phyloP scores from a whole-genome alignment of 148 eudicot genomes.

The Chenopodium suecicum region DNA sequence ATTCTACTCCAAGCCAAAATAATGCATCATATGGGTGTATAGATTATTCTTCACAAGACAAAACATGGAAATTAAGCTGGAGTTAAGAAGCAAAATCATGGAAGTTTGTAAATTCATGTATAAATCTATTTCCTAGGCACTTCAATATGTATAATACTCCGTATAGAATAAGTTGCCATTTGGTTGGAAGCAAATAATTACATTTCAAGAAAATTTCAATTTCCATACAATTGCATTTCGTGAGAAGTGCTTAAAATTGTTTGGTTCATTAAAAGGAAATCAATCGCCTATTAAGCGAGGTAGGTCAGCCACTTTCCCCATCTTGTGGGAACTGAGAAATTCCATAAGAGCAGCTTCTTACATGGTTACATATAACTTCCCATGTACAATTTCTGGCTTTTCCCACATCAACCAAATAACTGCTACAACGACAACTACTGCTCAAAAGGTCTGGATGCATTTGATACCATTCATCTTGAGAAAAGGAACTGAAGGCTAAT shows the following conservation, averaged over 20 bases:
- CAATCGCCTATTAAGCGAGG: not conserved
- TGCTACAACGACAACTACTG: not conserved
- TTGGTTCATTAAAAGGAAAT: not conserved
- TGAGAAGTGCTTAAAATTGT: not conserved
- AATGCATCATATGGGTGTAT: not conserved
- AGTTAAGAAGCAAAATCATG: not conserved
- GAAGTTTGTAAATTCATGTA: not conserved
- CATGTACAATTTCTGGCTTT: not conserved
- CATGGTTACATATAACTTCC: not conserved
- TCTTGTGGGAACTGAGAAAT: not conserved
- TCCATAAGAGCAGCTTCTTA: not conserved
- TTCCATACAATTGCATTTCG: not conserved
- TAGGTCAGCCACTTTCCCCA: not conserved
- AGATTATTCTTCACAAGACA: not conserved
- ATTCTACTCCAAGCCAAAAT: not conserved
- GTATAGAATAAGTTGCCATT: not conserved
- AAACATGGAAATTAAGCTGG: not conserved
- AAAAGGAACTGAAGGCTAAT: not conserved
- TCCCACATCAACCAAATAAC: not conserved
- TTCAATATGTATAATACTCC: not conserved
- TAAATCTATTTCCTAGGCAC: not conserved
- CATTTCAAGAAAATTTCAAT: not conserved
- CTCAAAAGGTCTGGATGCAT: not conserved
- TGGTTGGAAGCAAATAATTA: not conserved
- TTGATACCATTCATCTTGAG: not conserved